These are phyloP conservation scores for Euphorbia peplus DNA, from an alignment of 345 rosid species.

Conservation along the genomic window DNA sequence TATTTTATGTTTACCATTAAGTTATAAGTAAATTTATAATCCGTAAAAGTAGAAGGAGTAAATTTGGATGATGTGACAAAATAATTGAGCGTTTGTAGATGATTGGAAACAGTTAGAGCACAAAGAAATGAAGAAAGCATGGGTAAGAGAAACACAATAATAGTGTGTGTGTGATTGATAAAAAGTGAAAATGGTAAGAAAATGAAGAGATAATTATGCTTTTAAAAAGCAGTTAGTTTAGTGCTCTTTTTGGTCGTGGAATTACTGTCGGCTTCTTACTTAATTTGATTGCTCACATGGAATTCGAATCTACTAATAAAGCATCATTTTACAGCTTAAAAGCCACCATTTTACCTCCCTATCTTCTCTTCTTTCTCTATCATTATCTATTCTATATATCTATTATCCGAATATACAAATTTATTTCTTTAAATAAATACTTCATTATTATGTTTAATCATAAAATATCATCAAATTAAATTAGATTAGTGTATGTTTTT, in stretches of 20 bases:
- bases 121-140: not conserved
- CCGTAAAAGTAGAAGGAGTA: no score
- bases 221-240: conserved; percentile 33
- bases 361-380: not conserved
- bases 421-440: no score
- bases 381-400: no score
- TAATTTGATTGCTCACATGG: conserved; percentile 22
- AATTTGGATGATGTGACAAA: no score
- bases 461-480: no score
- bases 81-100: no score
- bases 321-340: conserved; percentile 31
- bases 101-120: not conserved
- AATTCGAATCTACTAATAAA: conserved; percentile 23
- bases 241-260: conserved; percentile 22
- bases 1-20: no score
- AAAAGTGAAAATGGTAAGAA: conserved; percentile 1
- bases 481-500: no score
- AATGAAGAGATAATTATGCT: no score
- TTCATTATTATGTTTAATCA: no score
- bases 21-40: no score
- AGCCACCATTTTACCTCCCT: conserved; percentile 13
- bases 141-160: not conserved
- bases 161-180: conserved; percentile 6
- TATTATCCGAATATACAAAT: no score
- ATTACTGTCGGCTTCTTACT: conserved; percentile 23